Base-by-base conservation (phyloP, 345 rosid species). In the Citrus mangshanensis region DNA sequence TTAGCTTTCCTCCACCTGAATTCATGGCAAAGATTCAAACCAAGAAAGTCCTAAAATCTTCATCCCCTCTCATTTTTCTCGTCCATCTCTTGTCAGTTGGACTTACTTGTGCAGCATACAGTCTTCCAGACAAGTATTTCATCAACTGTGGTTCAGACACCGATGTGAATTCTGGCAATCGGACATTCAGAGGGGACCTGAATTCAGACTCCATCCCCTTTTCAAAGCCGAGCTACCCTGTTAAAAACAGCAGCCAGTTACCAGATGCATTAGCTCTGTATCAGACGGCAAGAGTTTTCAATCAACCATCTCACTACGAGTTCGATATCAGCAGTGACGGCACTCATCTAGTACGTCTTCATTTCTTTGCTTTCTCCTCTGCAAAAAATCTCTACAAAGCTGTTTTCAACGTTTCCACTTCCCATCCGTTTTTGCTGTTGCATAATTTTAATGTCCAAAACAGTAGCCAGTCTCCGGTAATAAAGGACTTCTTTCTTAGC, bases 141-240 rank as follows among this genome's bases (percentile, higher is more conserved):
- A 38, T 91, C 85, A 90, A 84, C 82, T 91, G 92, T 76, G 95
- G 95, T 1, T 89, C 92, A 32, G 60, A 79, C 27, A 51, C 70
- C 46, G 9, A 24, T 35, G 51, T 70, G 6, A 49, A 5, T 6
- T 42, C 72, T 19, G 24, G 67, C 9, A 0, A 2, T 1, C 77
- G 71, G 64, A 78, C 1, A 49, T 88, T 87, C 75, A 7, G 67
- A 19, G 92, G 88, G n/a, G 95, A 89, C 70, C 30, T 60, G 59
- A 46, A 24, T 66, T 80, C 82, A 1, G 25, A 42, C 72, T 82
- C 83, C 9, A 35, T 84, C 71, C 58, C 78, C 42, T 70, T 70
- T 60, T 58, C 77, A 73, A 13, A 27, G 1, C 25, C 63, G 55
- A 77, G 76, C 70, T 69, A 78, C 1, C n/a, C 82, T 73, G 54